Evolutionary conservation across 2,329 filamentous ascomycete genomes (phyloP).

Genomic region (Xenoacremonium recifei): DNA sequence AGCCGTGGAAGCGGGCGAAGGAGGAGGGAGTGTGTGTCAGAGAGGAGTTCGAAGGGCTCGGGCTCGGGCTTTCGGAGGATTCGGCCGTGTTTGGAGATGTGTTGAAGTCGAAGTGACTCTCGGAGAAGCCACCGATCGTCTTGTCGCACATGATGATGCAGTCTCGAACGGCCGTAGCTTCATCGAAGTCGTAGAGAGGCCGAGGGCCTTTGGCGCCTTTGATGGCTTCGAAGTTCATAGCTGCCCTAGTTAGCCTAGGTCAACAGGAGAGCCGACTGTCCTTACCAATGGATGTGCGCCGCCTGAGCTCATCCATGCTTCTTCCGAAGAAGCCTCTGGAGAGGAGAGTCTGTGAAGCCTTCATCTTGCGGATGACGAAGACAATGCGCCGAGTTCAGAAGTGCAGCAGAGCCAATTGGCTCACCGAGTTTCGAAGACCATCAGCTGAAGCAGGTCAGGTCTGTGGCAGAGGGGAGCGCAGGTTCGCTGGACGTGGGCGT

Average conservation of each 20-base stretch:
- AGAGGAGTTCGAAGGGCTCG: neutral
- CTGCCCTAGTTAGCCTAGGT: constrained; percentile 39
- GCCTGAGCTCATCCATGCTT: constrained; percentile 59
- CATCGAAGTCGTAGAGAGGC: constrained; percentile 63
- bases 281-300: constrained; percentile 55
- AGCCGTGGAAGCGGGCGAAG: constrained; percentile 82
- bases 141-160: constrained; percentile 83
- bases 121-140: constrained; percentile 84
- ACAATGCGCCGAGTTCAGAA: too few relatives aligned
- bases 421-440: constrained; percentile 24
- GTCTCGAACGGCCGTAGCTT: constrained; percentile 42
- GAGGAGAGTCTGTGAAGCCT: constrained; percentile 40
- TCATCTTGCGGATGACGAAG: constrained; percentile 42
- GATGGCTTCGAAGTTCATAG: constrained; percentile 67
- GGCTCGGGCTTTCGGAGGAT: constrained; percentile 11
- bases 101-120: constrained; percentile 67
- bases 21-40: constrained; percentile 18
- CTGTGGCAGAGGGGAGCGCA: neutral
- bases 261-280: neutral
- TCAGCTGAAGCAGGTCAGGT: constrained; percentile 13
- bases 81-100: constrained; percentile 18
- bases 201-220: constrained; percentile 63
- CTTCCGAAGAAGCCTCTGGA: constrained; percentile 56
- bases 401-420: constrained; percentile 29
- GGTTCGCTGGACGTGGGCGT: neutral